Conservation (phyloP, 164 flowering plant species). For the Warburgia ugandensis region DNA sequence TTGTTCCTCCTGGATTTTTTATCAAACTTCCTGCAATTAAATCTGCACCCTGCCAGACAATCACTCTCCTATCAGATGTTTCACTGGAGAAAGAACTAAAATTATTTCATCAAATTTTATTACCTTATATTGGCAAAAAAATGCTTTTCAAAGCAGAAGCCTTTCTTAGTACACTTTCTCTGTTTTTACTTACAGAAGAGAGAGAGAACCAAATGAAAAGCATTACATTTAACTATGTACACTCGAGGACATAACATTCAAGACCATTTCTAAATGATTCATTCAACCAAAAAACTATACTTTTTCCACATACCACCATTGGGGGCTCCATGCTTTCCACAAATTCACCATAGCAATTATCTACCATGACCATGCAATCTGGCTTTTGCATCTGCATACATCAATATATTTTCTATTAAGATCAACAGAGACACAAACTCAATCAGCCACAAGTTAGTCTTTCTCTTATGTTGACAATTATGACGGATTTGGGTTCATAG, state of each 20-base stretch:
- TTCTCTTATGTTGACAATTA: no score
- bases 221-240: no score
- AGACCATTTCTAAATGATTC: no score
- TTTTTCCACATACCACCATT: constrained; percentile 54
- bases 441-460: background rate
- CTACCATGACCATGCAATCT: constrained; percentile 85
- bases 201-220: no score
- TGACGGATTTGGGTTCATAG: no score
- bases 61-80: background rate
- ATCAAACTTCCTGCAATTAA: constrained; percentile 88
- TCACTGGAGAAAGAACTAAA: constrained; percentile 2
- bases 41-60: constrained; percentile 71
- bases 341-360: constrained; percentile 94
- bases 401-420: no score
- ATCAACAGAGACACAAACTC: background rate
- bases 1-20: constrained; percentile 89
- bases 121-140: background rate
- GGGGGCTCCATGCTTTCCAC: constrained; percentile 80
- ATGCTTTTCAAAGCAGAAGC: background rate
- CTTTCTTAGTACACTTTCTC: no score
- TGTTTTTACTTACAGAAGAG: no score
- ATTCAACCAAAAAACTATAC: no score
- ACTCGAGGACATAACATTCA: no score
- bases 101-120: background rate
- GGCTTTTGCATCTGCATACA: constrained; percentile 64